Evolutionary conservation across 164 flowering plant genomes (phyloP).

Genomic region (Umbilicus rupestris): DNA sequence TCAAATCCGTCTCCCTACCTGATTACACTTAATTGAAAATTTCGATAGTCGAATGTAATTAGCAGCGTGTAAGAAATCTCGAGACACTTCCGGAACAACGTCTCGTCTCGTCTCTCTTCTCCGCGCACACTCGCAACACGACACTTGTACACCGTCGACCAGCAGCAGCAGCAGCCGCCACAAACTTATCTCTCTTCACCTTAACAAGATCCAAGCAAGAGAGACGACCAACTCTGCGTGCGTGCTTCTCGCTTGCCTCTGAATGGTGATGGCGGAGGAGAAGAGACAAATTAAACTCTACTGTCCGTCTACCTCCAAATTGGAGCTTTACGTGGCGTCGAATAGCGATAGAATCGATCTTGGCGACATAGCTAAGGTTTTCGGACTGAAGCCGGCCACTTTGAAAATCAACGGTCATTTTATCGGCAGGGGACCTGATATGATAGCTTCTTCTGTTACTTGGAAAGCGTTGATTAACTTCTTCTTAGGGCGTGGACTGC

Average conservation of each 20-base stretch:
- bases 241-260: not conserved
- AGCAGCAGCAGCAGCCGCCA: too few relatives aligned
- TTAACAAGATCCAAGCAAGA: too few relatives aligned
- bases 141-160: too few relatives aligned
- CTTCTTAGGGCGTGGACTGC: constrained; percentile 48
- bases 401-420: constrained; percentile 68
- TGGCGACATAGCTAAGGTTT: constrained; percentile 46
- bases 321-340: constrained; percentile 20
- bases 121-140: too few relatives aligned
- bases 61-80: too few relatives aligned
- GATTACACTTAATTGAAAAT: too few relatives aligned
- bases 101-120: too few relatives aligned
- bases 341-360: constrained; percentile 52
- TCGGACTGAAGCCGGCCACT: constrained; percentile 59
- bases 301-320: constrained; percentile 46
- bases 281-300: constrained; percentile 40
- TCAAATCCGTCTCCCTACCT: too few relatives aligned
- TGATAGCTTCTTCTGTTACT: constrained; percentile 52
- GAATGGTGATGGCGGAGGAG: constrained; percentile 2
- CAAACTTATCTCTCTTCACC: too few relatives aligned
- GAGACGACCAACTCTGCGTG: too few relatives aligned
- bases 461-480: constrained; percentile 69
- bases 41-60: too few relatives aligned
- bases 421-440: constrained; percentile 46
- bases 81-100: too few relatives aligned